phyloP scores from a whole-genome alignment of 345 rosid species.

The Brassica incana region DNA sequence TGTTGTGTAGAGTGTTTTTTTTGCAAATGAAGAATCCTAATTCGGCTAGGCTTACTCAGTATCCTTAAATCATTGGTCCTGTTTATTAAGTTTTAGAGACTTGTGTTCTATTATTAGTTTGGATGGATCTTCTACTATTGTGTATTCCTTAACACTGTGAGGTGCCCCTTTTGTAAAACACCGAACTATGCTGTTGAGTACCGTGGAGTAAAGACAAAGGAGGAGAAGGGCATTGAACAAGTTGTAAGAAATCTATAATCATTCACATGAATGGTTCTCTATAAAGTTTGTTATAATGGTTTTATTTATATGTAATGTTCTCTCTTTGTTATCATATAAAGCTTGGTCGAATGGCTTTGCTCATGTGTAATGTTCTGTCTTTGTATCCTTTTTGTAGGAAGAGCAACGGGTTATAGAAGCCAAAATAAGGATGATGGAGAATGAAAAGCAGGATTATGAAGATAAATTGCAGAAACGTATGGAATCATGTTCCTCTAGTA shows the following conservation, averaged over 20 bases:
- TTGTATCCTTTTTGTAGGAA: slow-evolving; percentile 53
- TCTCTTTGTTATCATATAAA: not conserved
- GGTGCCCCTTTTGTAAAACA: slow-evolving; percentile 98
- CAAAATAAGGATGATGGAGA: slow-evolving; percentile 80
- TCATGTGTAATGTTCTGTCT: not conserved
- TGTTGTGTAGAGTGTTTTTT: slow-evolving; percentile 96
- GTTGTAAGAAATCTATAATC: slow-evolving; percentile 56
- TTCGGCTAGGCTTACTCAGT: slow-evolving; percentile 92
- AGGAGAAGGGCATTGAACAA: slow-evolving; percentile 95
- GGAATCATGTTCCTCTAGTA: slow-evolving; percentile 65
- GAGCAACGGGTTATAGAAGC: slow-evolving; percentile 99
- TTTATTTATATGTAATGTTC: too few species aligned
- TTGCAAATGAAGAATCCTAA: slow-evolving; percentile 97
- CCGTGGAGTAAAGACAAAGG: slow-evolving; percentile 90
- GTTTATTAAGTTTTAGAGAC: not conserved
- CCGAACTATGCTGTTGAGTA: slow-evolving; percentile 94
- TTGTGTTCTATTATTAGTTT: not conserved
- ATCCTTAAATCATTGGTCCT: slow-evolving; percentile 53
- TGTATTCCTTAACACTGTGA: slow-evolving; percentile 59
- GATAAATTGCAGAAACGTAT: slow-evolving; percentile 78
- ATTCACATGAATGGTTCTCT: not conserved
- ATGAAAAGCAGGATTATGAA: slow-evolving; percentile 85
- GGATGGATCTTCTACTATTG: not conserved
- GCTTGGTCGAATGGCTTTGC: not conserved
- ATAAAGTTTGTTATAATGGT: too few species aligned